Evolutionary conservation across 140 eudicot species (phyloP).

Genomic region (Erigeron philadelphicus): DNA sequence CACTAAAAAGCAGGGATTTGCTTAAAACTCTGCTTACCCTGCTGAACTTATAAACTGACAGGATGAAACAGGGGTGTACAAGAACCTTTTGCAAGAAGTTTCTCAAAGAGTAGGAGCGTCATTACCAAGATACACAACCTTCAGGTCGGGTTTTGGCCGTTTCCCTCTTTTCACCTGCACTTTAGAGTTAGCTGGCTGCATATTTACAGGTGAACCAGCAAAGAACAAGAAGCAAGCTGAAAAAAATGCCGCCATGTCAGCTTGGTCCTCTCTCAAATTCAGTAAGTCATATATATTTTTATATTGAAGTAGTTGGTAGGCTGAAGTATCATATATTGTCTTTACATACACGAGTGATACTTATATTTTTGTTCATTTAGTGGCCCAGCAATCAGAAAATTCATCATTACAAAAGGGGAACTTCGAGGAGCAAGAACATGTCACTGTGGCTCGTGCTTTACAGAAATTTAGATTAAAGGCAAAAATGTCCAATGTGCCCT

Average conservation of each 20-base stretch:
- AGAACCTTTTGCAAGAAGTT: constrained; percentile 29
- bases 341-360: not conserved
- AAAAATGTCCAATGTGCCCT: constrained; percentile 41
- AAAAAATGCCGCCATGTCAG: constrained; percentile 42
- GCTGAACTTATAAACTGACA: constrained; percentile 9
- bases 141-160: constrained; percentile 35
- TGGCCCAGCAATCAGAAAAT: constrained; percentile 57
- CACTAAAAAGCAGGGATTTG: not conserved
- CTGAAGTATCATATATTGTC: not conserved
- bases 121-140: constrained; percentile 32
- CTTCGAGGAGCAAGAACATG: constrained; percentile 80
- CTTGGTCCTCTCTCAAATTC: constrained; percentile 36
- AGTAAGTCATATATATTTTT: constrained; percentile 24
- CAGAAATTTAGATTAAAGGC: constrained; percentile 59
- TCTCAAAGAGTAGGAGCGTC: constrained; percentile 32
- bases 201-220: constrained; percentile 33
- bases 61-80: constrained; percentile 32
- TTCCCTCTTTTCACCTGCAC: constrained; percentile 30
- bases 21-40: constrained; percentile 1
- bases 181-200: constrained; percentile 26
- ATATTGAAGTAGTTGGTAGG: not conserved
- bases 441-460: constrained; percentile 67
- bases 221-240: constrained; percentile 41
- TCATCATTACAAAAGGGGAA: constrained; percentile 39
- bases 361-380: constrained; percentile 30